Base-by-base conservation (phyloP, 1,284 basidiomycete species). In the Mycosarcoma mackinlayi region DNA sequence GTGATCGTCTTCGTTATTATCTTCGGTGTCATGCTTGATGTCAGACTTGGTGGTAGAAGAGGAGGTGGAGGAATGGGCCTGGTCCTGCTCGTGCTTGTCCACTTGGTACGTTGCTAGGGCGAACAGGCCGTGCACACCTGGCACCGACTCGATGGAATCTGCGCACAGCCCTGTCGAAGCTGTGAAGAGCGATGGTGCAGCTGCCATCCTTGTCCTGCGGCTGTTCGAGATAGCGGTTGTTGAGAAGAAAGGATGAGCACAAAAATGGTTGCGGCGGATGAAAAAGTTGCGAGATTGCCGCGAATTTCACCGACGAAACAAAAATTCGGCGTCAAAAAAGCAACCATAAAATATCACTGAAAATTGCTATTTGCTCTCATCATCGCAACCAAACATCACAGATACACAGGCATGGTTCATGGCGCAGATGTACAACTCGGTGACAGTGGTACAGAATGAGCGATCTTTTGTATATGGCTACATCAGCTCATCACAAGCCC, bases 71-170 rank as follows among this genome's bases (percentile, higher is more conserved):
- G 57, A 40, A 11, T 59, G 47, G 16, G 52, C 61, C 38, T 55
- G 56, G 5, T 38, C 59, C 48, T 48, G 53, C 33, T 72, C 66
- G n/a, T 68, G 59, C 49, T 82, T 65, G 46, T 81, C 78, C 9
- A 82, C 77, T 40, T 82, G 79, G 28, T 82, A 82, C 1, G 80
- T 82, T 1, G 73, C 79, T 6, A 80, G 66, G 4, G 77, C 80
- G 56, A 81, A 82, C 19, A 81, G 34, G 25, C 68, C 66, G 3
- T 40, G 24, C 4, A 46, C 23, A 18, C 30, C 50, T 0, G 80
- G 80, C 11, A 75, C 77, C 3, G 75, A 75, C 52, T 81, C 80
- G 40, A 81, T 57, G 14, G 75, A 78, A 61, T 81, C 80, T 1
- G 80, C 80, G 35, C 74, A 77, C 6, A 79, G 71, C 16, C 51